phyloP scores from a whole-genome alignment of 495 filamentous ascomycete species.

The Daldinia decipiens region DNA sequence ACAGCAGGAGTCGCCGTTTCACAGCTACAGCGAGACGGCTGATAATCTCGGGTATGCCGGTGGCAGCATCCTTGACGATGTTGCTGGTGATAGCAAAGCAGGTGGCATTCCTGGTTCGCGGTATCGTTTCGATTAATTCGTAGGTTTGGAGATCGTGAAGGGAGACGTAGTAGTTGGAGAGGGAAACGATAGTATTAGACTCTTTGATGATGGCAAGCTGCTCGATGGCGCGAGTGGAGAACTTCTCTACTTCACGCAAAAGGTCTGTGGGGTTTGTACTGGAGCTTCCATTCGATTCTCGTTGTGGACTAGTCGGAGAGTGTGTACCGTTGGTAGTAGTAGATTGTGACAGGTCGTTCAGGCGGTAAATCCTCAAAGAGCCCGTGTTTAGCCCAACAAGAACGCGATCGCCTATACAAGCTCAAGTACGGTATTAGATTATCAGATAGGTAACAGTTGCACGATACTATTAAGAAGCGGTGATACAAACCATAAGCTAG shows the following conservation, averaged over 20 bases:
- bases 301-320: slow-evolving; percentile 24
- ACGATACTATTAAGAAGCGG: background rate
- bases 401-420: slow-evolving; percentile 77
- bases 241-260: slow-evolving; percentile 90
- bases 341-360: slow-evolving; percentile 67
- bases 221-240: slow-evolving; percentile 86
- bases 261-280: slow-evolving; percentile 77
- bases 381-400: slow-evolving; percentile 92
- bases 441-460: background rate
- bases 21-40: slow-evolving; percentile 90
- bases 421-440: slow-evolving; percentile 22
- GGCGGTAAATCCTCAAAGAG: slow-evolving; percentile 86
- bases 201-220: slow-evolving; percentile 96
- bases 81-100: slow-evolving; percentile 94
- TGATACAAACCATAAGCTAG: slow-evolving; percentile 78
- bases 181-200: slow-evolving; percentile 85
- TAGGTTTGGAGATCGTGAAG: slow-evolving; percentile 90
- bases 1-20: slow-evolving; percentile 87
- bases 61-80: slow-evolving; percentile 86
- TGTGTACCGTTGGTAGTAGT: slow-evolving; percentile 27
- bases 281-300: slow-evolving; percentile 17
- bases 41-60: slow-evolving; percentile 88
- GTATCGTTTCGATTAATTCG: slow-evolving; percentile 74
- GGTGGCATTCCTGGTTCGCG: slow-evolving; percentile 84
- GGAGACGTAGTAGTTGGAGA: slow-evolving; percentile 87